Base-by-base conservation (phyloP, 129 eudicot genomes). In the Artemisia annua region DNA sequence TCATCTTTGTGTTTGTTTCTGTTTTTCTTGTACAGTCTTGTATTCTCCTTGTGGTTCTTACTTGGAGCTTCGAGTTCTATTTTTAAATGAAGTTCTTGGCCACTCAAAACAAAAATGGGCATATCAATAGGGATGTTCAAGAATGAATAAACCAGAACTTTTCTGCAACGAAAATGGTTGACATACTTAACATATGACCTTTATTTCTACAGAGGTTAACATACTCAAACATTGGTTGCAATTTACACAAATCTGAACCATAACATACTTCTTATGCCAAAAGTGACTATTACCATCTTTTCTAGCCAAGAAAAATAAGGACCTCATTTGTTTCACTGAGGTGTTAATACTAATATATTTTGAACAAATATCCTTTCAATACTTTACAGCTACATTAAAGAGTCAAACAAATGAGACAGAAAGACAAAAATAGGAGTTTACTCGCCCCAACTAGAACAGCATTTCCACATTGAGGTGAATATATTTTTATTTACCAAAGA, bases 391-490 rank as follows among this genome's bases (percentile, higher is more conserved):
- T 61, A 28, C 18, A 24, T 59, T 61, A 12, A 6, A 17, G 2
- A 61, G 46, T 28, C 66, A 61, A 14, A 60, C 28, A 22, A 18
- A 28, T 52, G 61, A 51, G 17, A 16, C 11, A 18, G 11, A 48
- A 72, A 13, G 39, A 18, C 70, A 16, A 50, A 74, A 73, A 16
- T 61, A 18, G 17, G 60, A 16, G 49, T 16, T 72, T 17, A 48
- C 61, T 16, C 49, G 48, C 51, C 8, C 63, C 5, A 50, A 32
- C 44, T 50, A 51, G 63, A 64, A 63, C 32, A 28, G 2, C 63
- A n/a, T 74, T 65, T 65, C 46, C 46, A 74, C 63, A 11, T 52
- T 51, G 22, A 63, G 39, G 54, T 63, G 64, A 74, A 74, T 35
- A n/a, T 19, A 20, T 18, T 13, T 17, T 16, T 35, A 5, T 63